These are phyloP conservation scores for Quercus bicolor DNA, from an alignment of 306 rosid genomes.

Conservation along the genomic window DNA sequence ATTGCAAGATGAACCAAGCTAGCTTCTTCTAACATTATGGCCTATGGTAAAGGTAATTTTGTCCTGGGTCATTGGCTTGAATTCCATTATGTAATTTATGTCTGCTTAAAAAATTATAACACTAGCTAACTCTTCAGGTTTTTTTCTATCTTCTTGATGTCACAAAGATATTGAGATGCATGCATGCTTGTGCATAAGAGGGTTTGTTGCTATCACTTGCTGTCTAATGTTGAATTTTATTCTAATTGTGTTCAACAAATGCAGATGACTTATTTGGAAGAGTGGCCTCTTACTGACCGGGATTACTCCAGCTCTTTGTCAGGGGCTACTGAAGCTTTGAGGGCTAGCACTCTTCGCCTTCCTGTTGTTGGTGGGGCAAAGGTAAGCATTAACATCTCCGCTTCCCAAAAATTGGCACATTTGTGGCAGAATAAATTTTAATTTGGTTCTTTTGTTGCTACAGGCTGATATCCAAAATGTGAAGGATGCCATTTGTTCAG, in stretches of 20 bases:
- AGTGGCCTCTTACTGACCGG: constrained; percentile 72
- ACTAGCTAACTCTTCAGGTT: not conserved
- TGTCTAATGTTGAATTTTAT: constrained; percentile 16
- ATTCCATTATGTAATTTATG: not conserved
- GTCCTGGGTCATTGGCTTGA: not conserved
- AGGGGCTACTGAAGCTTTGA: constrained; percentile 82
- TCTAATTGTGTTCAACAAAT: constrained; percentile 21
- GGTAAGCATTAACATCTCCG: constrained; percentile 29
- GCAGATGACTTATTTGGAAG: constrained; percentile 76
- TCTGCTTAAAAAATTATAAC: not conserved
- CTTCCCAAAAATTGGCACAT: not conserved
- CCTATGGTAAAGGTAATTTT: not conserved
- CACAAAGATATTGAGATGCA: constrained; percentile 2
- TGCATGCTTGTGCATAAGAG: not conserved
- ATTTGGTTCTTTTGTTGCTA: constrained; percentile 15
- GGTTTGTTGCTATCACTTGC: constrained; percentile 5
- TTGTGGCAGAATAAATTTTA: not conserved
- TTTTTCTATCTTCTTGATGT: not conserved
- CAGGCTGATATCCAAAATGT: constrained; percentile 75
- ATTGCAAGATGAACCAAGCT: not conserved
- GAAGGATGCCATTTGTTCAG: constrained; percentile 83
- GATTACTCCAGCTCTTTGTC: constrained; percentile 72
- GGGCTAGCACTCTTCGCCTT: constrained; percentile 94
- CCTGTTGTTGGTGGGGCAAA: constrained; percentile 87
- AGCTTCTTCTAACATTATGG: not conserved